Evolutionary conservation across 805 yeast species (phyloP), one percentile per base, ranked within the genome.

Genomic region (Blastobotrys peoriensis): DNA sequence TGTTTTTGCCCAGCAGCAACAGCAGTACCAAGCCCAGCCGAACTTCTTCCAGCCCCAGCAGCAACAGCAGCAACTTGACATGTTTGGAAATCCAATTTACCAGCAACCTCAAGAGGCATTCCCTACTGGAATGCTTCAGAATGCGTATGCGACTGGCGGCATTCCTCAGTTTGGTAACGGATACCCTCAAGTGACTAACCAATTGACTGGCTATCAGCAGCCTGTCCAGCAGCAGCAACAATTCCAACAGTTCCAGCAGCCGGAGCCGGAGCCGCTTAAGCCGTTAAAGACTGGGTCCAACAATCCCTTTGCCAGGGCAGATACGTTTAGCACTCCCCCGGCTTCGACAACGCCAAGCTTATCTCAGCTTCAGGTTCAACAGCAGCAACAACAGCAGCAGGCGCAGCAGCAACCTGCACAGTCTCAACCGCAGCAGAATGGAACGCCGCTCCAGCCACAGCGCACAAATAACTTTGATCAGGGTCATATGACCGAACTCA

Each of bases 281-380:
- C 86, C 86, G 3, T 65, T 79, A 52, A 72, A 75, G 50, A 81
- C 89, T 0, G 88, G 88, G 3, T 71, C 85, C 17, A 83, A 84
- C 63, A 85, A 84, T 62, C 95, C 95, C 42, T 85, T 85, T 62
- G 86, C 91, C 1, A 51, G 47, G 47, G 37, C 45, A 22, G 41
- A 48, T 21, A n/a, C 41, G 9, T 42, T 41, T 9, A 43, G 37
- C 28, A 22, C 46, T n/a, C 46, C 28, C 4, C 46, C 40, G 13
- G 41, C 46, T 9, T 20, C 57, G 3, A 33, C 49, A 8, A 46
- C 43, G 27, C 55, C 55, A 19, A 56, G 58, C 15, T 55, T 54
- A 35, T 41, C 43, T 27, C 50, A 47, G 16, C 64, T 55, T 43
- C 33, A 52, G 44, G 37, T 34, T 3, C 52, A 43, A 30, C 52